A percentile compares a stretch with the other conserved stretches of the same genome.
These are phyloP conservation scores for Psidium guajava DNA, from an alignment of 345 rosid species.

Conservation along the genomic window DNA sequence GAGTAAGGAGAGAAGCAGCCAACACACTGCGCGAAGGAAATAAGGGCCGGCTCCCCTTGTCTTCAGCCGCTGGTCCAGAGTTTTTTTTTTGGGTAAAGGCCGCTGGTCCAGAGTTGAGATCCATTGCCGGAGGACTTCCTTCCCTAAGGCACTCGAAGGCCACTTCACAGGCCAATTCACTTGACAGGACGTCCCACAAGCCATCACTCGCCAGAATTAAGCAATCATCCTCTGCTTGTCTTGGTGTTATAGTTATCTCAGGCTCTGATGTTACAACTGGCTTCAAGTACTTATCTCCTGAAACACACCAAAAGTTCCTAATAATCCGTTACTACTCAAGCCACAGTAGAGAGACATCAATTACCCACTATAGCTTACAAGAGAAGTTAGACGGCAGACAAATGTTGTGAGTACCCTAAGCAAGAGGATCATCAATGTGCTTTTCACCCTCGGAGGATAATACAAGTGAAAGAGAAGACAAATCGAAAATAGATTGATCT, in stretches of 20 bases:
- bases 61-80: slow-evolving; percentile 6
- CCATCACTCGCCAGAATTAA: slow-evolving; percentile 72
- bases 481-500: not conserved
- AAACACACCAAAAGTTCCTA: not conserved
- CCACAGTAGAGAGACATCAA: not conserved
- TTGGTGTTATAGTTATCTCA: slow-evolving; percentile 33
- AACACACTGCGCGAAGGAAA: slow-evolving; percentile 40
- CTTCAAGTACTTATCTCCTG: slow-evolving; percentile 69
- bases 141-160: slow-evolving; percentile 45
- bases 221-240: slow-evolving; percentile 56
- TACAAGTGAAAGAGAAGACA: not conserved
- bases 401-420: not conserved
- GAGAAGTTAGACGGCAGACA: not conserved
- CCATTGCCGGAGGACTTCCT: not conserved
- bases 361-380: not conserved
- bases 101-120: slow-evolving; percentile 3
- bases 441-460: not conserved
- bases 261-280: slow-evolving; percentile 60
- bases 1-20: slow-evolving; percentile 63
- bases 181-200: slow-evolving; percentile 68
- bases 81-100: no score
- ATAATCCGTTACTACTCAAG: not conserved
- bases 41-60: slow-evolving; percentile 9
- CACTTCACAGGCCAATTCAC: slow-evolving; percentile 53
- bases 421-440: not conserved